Evolutionary conservation across 768 basidiomycete genomes (phyloP), one percentile per base, ranked within the genome.

Genomic region (Boletus reticulatus): DNA sequence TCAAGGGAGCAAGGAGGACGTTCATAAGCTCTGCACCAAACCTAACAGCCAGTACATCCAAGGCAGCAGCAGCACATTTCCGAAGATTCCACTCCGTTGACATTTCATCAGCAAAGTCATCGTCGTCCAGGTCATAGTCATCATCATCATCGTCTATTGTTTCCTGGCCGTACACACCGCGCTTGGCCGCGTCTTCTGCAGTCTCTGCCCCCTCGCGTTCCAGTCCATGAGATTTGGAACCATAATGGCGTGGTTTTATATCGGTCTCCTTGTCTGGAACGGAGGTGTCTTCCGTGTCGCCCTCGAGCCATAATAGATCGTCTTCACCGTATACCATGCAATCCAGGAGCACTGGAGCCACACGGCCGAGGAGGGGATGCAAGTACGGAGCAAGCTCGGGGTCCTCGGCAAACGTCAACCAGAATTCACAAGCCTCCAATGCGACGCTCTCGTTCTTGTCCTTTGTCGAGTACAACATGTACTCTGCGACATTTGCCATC

Each of bases 371-470:
- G 56, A 94, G 81, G 3, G 95, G 95, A 56, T 85, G 87, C 27
- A 99, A 78, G 68, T 88, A 91, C 3, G 85, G 83, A 11, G 86
- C 85, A 22, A 98, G 80, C 48, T 94, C 92, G 38, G 86, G 86
- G 62, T 98, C 94, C 70, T 99, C 97, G 16, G 97, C 95, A 67
- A 99, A 98, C 2, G 95, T 97, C 57, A 99, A 80, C 97, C 97
- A 99, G 73, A 99, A 99, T 79, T 99, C 97, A 80, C 95, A 97
- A 22, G 97, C 97, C 75, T 99, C 97, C 47, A 99, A 80, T 3
- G 96, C 94, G 50, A 94, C 96, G 58, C 88, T 89, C 74, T 98
- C 95, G 71, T 98, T 94, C 75, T 91, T 90, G 78, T 98, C 95
- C 74, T 95, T 94, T 14, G 94, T 98, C 27, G 94, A 96, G 75